Percentiles rank a stretch among this genome's conserved stretches.
These are phyloP conservation scores for Setaria viridis DNA, from an alignment of 202 grass and related monocot species.

Conservation along the genomic window DNA sequence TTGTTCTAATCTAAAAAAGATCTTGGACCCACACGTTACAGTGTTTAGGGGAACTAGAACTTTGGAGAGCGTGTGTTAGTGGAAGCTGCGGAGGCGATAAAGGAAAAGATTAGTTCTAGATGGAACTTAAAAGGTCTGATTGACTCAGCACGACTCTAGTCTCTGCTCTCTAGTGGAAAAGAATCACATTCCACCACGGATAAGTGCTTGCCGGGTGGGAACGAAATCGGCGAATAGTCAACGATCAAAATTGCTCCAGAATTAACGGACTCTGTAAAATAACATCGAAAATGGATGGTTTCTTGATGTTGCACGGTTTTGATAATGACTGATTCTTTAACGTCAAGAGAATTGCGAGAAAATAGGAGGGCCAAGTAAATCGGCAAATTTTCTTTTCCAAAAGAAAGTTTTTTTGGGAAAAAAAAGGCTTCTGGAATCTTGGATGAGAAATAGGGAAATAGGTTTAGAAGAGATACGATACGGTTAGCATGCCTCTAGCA, in stretches of 20 bases:
- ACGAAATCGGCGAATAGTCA: slow-evolving; percentile 33
- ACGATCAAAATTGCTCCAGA: not conserved
- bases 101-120: slow-evolving; percentile 38
- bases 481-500: not conserved
- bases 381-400: not conserved
- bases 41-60: slow-evolving; percentile 17
- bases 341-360: not conserved
- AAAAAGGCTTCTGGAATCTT: not conserved
- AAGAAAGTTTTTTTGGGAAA: not conserved
- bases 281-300: not conserved
- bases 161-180: slow-evolving; percentile 13
- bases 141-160: slow-evolving; percentile 6
- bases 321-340: not conserved
- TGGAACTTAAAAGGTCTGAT: slow-evolving; percentile 36
- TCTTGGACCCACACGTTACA: not conserved
- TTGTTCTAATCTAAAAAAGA: not conserved
- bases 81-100: slow-evolving; percentile 35
- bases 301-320: not conserved
- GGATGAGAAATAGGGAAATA: not conserved
- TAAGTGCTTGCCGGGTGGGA: not conserved
- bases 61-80: slow-evolving; percentile 39
- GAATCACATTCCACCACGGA: slow-evolving; percentile 54
- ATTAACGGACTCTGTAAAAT: not conserved
- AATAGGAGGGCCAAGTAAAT: not conserved
- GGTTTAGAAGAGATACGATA: not conserved